Base-by-base conservation (phyloP, 768 basidiomycete species). In the Russula griseocarnosa region DNA sequence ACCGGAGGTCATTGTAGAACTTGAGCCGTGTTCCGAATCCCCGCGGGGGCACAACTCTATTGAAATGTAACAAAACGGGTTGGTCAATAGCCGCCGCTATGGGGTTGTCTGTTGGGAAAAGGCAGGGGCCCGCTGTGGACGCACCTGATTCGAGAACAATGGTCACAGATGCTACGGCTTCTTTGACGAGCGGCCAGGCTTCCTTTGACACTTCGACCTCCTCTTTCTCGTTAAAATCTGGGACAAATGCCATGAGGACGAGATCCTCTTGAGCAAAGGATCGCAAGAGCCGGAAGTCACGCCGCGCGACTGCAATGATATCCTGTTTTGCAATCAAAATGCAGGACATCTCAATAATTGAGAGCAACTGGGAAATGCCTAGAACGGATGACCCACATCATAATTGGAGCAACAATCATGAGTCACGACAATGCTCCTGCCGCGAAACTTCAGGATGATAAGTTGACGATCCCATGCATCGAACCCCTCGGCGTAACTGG, bases 71-170 rank as follows among this genome's bases (percentile, higher is more conserved):
- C 16, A 40, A 18, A 18, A 40, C 38, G 16, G 38, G 36, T 16
- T 18, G 38, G 38, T 40, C 38, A 40, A 40, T 40, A 40, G 38
- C 14, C 38, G 38, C 38, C 38, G 16, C 38, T 40, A 18, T 6
- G 38, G 38, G 1, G 6, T 18, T 40, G 16, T 40, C 16, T 6
- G 38, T 18, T 40, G 38, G 16, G 38, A 40, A 5, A 18, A 18
- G 40, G 7, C 16, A 2, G 10, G n/a, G 8, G 58, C 24, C n/a
- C 18, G 14, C 3, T 7, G 5, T 1, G 34, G n/a, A 49, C 34
- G 38, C 50, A 64, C 63, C 58, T 22, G 58, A 60, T 30, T 55
- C 38, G 6, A 55, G 22, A 18, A n/a, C 5, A 55, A 64, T 34
- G n/a, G 47, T 64, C 26, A 64, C 63, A 1, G 46, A n/a, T 11